Percentiles rank a stretch among this genome's conserved stretches.
Conservation (phyloP, 352 stramenopile genomes). For the Pelagophyceae sp. region DNA sequence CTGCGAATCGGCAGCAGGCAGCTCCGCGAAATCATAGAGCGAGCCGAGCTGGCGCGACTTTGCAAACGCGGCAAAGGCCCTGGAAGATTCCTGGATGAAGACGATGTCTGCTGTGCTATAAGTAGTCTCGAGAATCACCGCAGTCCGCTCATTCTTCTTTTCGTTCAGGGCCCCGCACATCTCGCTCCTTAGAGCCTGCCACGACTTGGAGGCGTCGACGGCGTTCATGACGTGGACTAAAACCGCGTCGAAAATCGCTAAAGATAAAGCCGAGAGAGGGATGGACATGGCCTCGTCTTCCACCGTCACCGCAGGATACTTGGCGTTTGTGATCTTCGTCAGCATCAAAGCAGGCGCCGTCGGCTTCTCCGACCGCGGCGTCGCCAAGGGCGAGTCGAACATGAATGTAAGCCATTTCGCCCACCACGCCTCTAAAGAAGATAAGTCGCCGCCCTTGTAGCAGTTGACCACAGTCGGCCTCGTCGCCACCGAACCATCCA, state of each 20-base stretch:
- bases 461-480: constrained; percentile 70
- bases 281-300: constrained; percentile 60
- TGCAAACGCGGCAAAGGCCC: constrained; percentile 49
- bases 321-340: constrained; percentile 56
- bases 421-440: constrained; percentile 52
- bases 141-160: constrained; percentile 56
- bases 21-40: constrained; percentile 45
- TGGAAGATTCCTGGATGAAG: constrained; percentile 49
- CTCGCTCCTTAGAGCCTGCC: constrained; percentile 56
- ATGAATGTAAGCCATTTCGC: constrained; percentile 58
- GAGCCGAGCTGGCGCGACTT: constrained; percentile 39
- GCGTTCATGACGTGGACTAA: constrained; percentile 72
- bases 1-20: constrained; percentile 47
- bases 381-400: constrained; percentile 51
- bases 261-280: constrained; percentile 59
- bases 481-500: constrained; percentile 39
- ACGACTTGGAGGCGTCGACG: constrained; percentile 39
- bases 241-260: constrained; percentile 66
- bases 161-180: constrained; percentile 62
- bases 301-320: constrained; percentile 61
- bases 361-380: constrained; percentile 36
- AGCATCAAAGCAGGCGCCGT: constrained; percentile 59
- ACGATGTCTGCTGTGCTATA: constrained; percentile 60
- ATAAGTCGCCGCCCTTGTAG: constrained; percentile 50
- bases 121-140: constrained; percentile 58